Evolutionary conservation across 768 basidiomycete species (phyloP), one percentile per base, ranked within the genome.

Genomic region (Suillus weaverae): DNA sequence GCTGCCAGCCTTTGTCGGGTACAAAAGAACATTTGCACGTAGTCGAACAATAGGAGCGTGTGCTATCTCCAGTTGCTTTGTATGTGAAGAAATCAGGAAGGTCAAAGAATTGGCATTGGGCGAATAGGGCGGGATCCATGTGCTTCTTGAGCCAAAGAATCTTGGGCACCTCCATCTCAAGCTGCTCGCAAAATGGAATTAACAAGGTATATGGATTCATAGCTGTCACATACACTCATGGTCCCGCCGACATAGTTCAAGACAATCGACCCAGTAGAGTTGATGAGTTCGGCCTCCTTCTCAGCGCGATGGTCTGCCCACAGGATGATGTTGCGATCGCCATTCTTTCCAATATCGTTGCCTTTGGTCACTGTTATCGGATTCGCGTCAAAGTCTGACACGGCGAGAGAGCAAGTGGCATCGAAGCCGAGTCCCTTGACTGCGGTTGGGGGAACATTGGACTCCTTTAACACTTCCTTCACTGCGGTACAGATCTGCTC

Each of bases 121-220:
- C 76, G 78, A 99, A 99, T 14, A 81, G 81, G 16, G 84, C 78
- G 0, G 86, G 73, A 2, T 84, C 73, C 95, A 99, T 96, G 79
- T 92, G 83, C 65, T 87, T 89, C 77, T 97, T 98, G 44, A 99
- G 84, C 97, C 97, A 99, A 36, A 99, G 87, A 35, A 96, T 91
- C 76, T 99, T 99, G 0, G 97, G 97, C 50, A 98, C 87, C 77
- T 98, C 97, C 97, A 99, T 99, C 78, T 99, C 97, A 51, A 99
- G 85, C 93, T 97, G 67, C 35, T 46, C 55, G 46, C 50, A 53
- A 38, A 18, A 51, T 56, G 64, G 33, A 20, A 62, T 70, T 54
- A 67, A 60, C 20, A 62, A 26, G 56, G 60, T 60, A 46, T 14
- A 53, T 46, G 39, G 55, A 26, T 56, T 59, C 5, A 39, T 20